Conservation (phyloP, 2,329 filamentous ascomycete species). For the Fusarium transvaalense region DNA sequence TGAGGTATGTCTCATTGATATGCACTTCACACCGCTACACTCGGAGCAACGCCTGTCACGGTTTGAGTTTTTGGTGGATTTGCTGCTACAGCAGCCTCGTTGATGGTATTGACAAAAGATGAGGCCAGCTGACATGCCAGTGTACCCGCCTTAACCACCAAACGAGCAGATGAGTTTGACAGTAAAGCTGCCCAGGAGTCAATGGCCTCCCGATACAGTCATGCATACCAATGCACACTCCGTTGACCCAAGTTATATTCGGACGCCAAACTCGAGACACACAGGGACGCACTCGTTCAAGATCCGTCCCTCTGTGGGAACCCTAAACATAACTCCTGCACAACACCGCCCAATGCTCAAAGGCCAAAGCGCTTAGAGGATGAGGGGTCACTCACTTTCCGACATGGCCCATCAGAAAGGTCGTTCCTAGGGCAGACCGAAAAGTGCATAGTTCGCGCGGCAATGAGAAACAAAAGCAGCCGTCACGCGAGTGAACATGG, state of each 20-base stretch:
- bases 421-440: conserved; percentile 12
- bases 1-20: conserved; percentile 9
- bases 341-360: conserved; percentile 26
- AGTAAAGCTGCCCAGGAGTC: not conserved
- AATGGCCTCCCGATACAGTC: not conserved
- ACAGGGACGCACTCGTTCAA: conserved; percentile 10
- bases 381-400: conserved; percentile 19
- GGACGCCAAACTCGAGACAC: conserved; percentile 1
- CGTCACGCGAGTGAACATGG: conserved; percentile 33
- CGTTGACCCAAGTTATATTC: not conserved
- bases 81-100: conserved; percentile 23
- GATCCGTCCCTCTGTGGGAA: conserved; percentile 7
- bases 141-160: conserved; percentile 10
- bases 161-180: not conserved
- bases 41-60: not conserved
- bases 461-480: conserved; percentile 8
- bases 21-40: conserved; percentile 28
- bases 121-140: conserved; percentile 27
- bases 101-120: not conserved
- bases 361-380: conserved; percentile 23
- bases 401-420: conserved; percentile 21
- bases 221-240: not conserved
- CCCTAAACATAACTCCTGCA: conserved; percentile 26
- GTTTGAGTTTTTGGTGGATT: not conserved
- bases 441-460: conserved; percentile 13